A percentile compares a stretch with the other conserved stretches of the same genome.
phyloP scores from a whole-genome alignment of 1,284 basidiomycete genomes.

The Pseudozyma pruni region DNA sequence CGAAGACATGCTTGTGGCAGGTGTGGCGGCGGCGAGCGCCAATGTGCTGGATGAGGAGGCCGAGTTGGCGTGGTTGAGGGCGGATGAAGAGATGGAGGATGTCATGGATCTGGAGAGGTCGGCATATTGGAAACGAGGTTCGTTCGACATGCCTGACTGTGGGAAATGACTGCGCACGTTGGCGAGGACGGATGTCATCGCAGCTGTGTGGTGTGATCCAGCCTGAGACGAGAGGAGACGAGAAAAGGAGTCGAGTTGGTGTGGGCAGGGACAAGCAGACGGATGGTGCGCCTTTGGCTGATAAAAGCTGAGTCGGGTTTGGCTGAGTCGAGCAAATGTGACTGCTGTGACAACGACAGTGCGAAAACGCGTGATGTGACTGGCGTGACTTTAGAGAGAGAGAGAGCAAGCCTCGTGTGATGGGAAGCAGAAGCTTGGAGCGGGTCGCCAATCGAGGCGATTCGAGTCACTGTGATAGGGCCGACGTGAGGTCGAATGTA shows the following conservation, averaged over 20 bases:
- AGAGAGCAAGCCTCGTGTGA: too few species aligned
- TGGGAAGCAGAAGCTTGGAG: too few species aligned
- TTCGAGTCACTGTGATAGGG: too few species aligned
- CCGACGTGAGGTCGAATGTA: too few species aligned
- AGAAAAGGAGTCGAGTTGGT: too few species aligned
- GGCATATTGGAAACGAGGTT: slow-evolving; percentile 33
- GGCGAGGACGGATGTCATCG: slow-evolving; percentile 43
- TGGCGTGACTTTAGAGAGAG: too few species aligned
- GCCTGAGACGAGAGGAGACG: not conserved
- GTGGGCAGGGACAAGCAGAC: not conserved
- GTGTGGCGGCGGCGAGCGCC: slow-evolving; percentile 16
- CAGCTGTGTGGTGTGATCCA: slow-evolving; percentile 15
- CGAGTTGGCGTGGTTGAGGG: slow-evolving; percentile 9
- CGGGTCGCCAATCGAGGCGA: too few species aligned
- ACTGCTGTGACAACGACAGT: too few species aligned
- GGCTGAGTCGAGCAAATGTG: too few species aligned
- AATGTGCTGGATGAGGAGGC: slow-evolving; percentile 14
- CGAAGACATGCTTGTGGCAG: slow-evolving; percentile 16
- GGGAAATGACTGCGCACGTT: slow-evolving; percentile 47
- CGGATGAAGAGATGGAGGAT: slow-evolving; percentile 11
- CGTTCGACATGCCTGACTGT: slow-evolving; percentile 45
- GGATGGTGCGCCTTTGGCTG: too few species aligned
- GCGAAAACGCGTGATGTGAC: too few species aligned
- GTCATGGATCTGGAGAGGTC: slow-evolving; percentile 23
- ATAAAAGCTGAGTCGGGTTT: too few species aligned